A percentile compares a stretch with the other conserved stretches of the same genome.
phyloP scores from a whole-genome alignment of 2,329 filamentous ascomycete species.

The Camptophora hylomeconis region DNA sequence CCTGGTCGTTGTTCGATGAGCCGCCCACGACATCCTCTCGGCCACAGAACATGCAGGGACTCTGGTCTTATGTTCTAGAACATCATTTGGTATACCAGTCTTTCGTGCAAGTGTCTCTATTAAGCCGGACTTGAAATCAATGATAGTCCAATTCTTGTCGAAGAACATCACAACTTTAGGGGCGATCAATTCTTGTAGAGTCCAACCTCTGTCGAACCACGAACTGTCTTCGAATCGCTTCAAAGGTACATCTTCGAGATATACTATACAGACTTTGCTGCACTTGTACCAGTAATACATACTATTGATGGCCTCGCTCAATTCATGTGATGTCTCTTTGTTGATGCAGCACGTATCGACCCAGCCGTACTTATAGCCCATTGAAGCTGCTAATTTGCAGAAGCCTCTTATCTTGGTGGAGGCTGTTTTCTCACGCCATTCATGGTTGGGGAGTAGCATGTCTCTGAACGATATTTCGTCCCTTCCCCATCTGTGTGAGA shows the following conservation, averaged over 20 bases:
- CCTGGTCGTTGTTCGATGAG: constrained; percentile 21
- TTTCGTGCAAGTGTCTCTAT: constrained; percentile 11
- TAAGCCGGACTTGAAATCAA: no score
- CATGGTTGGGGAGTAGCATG: no score
- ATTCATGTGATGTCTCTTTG: no score
- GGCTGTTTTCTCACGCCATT: no score
- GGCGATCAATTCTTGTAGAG: constrained; percentile 17
- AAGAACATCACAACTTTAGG: constrained; percentile 20
- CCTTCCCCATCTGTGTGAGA: constrained; percentile 23
- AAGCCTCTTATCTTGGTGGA: constrained; percentile 12
- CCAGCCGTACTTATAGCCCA: constrained; percentile 16
- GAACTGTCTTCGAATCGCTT: no score
- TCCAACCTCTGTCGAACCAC: constrained; percentile 16
- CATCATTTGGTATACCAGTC: constrained; percentile 14
- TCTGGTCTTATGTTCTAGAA: constrained; percentile 17
- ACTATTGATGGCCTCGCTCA: constrained; percentile 10
- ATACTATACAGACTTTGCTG: constrained; percentile 10
- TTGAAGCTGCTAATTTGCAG: constrained; percentile 2
- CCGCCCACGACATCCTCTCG: constrained; percentile 27
- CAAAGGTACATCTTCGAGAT: constrained; percentile 12
- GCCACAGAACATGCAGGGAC: constrained; percentile 15
- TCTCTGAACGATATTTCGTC: constrained; percentile 11
- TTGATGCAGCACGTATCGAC: constrained; percentile 18
- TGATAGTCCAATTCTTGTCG: constrained; percentile 16
- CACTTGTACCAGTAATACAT: constrained; percentile 13